Percentiles rank a stretch among this genome's conserved stretches.
These are phyloP conservation scores for Cylindricascospora bacillispora DNA, from an alignment of 1,139 yeast species.

Conservation along the genomic window DNA sequence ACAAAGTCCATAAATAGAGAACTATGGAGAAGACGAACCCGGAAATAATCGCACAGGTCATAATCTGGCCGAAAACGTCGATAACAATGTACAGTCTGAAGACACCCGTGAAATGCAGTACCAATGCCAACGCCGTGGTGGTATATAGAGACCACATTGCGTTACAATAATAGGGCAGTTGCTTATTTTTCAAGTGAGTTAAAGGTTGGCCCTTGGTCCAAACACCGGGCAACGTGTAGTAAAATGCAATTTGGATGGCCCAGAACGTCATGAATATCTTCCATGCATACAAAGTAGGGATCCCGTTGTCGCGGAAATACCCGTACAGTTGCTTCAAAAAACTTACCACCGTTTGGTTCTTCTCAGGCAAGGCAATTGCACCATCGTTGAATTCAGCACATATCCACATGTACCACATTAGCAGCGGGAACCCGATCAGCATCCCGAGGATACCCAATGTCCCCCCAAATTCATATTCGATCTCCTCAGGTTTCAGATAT, in stretches of 20 bases:
- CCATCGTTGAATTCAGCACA: constrained; percentile 74
- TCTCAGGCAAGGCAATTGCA: constrained; percentile 52
- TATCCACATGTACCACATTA: constrained; percentile 97
- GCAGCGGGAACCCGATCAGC: constrained; percentile 82
- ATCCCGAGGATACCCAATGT: constrained; percentile 77
- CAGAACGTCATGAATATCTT: constrained; percentile 58
- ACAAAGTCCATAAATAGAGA: constrained; percentile 52
- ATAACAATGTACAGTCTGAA: constrained; percentile 63
- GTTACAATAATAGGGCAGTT: constrained; percentile 88
- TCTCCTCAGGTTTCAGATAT: constrained; percentile 30
- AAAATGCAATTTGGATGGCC: constrained; percentile 57
- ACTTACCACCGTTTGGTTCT: constrained; percentile 43
- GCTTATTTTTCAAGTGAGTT: constrained; percentile 62
- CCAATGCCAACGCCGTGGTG: constrained; percentile 43
- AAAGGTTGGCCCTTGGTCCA: constrained; percentile 94
- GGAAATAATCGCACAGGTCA: constrained; percentile 76
- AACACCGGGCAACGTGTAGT: constrained; percentile 83
- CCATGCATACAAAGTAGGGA: constrained; percentile 61
- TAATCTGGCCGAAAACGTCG: constrained; percentile 78
- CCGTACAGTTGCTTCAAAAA: constrained; percentile 35
- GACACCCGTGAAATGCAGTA: constrained; percentile 58
- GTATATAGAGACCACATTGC: constrained; percentile 78
- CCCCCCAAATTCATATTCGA: constrained; percentile 88
- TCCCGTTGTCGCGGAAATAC: constrained; percentile 40
- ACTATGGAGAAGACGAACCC: constrained; percentile 56